A percentile compares a stretch with the other conserved stretches of the same genome.
Conservation (phyloP, 192 early-diverging fungal genomes). For the Coemansia sp. region DNA sequence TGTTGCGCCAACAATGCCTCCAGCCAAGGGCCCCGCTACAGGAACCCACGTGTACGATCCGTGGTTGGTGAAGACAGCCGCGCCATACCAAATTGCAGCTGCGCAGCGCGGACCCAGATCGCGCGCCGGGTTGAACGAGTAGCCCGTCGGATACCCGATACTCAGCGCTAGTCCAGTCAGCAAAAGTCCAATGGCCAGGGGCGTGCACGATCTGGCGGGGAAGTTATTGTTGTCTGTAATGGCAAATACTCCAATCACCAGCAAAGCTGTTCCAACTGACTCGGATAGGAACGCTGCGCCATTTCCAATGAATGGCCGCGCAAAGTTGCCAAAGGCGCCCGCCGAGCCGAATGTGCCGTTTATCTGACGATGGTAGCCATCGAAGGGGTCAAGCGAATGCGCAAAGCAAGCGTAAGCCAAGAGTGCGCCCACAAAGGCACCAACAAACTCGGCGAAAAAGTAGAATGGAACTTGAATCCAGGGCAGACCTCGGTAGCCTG, state of each 20-base stretch:
- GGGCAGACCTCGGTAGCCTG: slow-evolving; percentile 51
- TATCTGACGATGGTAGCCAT: slow-evolving; percentile 48
- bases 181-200: slow-evolving; percentile 61
- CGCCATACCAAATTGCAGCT: slow-evolving; percentile 67
- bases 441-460: slow-evolving; percentile 53
- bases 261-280: slow-evolving; percentile 62
- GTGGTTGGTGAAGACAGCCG: slow-evolving; percentile 61
- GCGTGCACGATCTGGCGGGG: slow-evolving; percentile 50
- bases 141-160: slow-evolving; percentile 62
- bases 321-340: slow-evolving; percentile 53
- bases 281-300: slow-evolving; percentile 54
- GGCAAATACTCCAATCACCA: slow-evolving; percentile 61
- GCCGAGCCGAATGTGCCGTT: slow-evolving; percentile 39
- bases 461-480: slow-evolving; percentile 57
- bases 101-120: slow-evolving; percentile 77
- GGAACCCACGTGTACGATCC: slow-evolving; percentile 75
- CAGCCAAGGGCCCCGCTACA: slow-evolving; percentile 63
- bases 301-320: slow-evolving; percentile 55
- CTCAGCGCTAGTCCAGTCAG: slow-evolving; percentile 58
- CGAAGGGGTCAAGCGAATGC: slow-evolving; percentile 49
- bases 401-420: slow-evolving; percentile 52
- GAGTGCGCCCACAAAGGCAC: slow-evolving; percentile 55
- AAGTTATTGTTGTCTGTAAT: slow-evolving; percentile 60
- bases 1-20: slow-evolving; percentile 59
- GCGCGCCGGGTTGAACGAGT: slow-evolving; percentile 72